Conservation (phyloP, 2,329 filamentous ascomycete species). For the Alternaria sp. region DNA sequence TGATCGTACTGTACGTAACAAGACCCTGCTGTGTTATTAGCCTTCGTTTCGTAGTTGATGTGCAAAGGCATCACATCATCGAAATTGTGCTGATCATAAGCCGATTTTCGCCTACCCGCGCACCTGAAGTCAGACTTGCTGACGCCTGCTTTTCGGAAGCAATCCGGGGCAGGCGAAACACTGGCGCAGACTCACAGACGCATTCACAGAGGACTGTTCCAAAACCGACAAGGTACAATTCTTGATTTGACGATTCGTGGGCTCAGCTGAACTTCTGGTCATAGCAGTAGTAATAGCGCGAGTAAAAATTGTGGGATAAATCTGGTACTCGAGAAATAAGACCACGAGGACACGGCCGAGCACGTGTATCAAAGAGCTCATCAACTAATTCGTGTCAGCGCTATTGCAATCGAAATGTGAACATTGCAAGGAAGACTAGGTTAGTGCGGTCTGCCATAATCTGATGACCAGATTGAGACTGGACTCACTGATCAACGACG, state of each 20-base stretch:
- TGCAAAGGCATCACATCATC: constrained; percentile 10
- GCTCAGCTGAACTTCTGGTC: constrained; percentile 19
- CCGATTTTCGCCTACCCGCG: constrained; percentile 4
- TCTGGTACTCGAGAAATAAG: not conserved
- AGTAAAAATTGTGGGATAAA: not conserved
- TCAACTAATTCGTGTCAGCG: constrained; percentile 4
- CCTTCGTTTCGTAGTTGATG: constrained; percentile 4
- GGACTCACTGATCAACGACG: constrained; percentile 11
- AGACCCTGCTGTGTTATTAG: constrained; percentile 13
- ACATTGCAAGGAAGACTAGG: constrained; percentile 12
- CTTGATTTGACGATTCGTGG: constrained; percentile 7
- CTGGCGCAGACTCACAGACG: constrained; percentile 6
- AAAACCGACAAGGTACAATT: constrained; percentile 5
- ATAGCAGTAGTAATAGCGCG: constrained; percentile 15
- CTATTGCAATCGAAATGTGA: constrained; percentile 14
- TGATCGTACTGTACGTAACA: constrained; percentile 7
- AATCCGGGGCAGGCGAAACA: constrained; percentile 21
- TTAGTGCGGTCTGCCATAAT: constrained; percentile 3
- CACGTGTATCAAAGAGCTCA: not conserved
- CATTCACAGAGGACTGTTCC: not conserved
- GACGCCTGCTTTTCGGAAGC: constrained; percentile 13
- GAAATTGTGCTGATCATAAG: constrained; percentile 14
- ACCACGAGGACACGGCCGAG: constrained; percentile 2
- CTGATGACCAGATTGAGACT: constrained; percentile 5
- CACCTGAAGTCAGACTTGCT: constrained; percentile 11